Evolutionary conservation across 805 yeast genomes (phyloP), one percentile per base, ranked within the genome.

Genomic region (Kuraishia borneana): DNA sequence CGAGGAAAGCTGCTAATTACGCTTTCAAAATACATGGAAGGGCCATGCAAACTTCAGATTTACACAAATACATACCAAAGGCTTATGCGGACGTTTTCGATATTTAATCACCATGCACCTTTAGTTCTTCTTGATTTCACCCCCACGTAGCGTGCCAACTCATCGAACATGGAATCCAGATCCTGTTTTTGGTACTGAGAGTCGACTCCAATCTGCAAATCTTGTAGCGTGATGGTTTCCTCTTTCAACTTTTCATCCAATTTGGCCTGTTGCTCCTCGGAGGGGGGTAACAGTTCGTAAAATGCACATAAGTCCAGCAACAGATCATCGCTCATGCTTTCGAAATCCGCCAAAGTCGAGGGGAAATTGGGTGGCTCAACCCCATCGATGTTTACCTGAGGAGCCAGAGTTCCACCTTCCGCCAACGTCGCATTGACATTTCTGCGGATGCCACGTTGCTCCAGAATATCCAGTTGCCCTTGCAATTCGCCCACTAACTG

Each of bases 401-500:
- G 80, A 0, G 81, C 82, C n/a, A 85, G 47, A 5, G 52, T 41
- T 13, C 65, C 74, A 12, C 58, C 58, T 8, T 57, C 54, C 0
- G 48, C 44, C 36, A 75, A 61, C 18, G 66, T 64, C 1, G 82
- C 61, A 50, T 87, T 87, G 41, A 72, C 69, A 3, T 76, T 60
- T 53, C 97, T 67, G 42, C 82, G 67, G 30, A 83, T 68, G 13
- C 81, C 70, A 44, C 94, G 69, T 43, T 83, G 83, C 50, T 88
- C 97, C 22, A 82, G 52, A 18, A 69, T 61, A 35, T 83, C 88
- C 47, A 88, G 65, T 56, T 88, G 96, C 6, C 83, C 83, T 56
- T 88, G 96, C 36, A 88, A 60, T 54, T 88, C 97, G 8, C 83
- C 84, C 10, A 87, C 96, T 31, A 88, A 63, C 50, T 84, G 89